Conservation (phyloP, 2,329 filamentous ascomycete genomes). For the Elsinoe ampelina region DNA sequence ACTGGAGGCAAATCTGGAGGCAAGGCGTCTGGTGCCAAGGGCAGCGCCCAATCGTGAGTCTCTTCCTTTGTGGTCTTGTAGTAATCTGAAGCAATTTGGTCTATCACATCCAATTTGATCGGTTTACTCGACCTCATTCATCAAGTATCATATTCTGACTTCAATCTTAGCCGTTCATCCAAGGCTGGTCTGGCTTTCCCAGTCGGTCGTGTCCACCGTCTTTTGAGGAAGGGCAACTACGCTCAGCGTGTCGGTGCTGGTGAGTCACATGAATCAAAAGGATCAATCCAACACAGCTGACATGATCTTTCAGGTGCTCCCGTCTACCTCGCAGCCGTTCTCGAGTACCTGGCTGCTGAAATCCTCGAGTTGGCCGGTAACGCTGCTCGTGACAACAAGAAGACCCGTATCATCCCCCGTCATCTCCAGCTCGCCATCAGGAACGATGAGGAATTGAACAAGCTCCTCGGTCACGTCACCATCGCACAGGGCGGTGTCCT, state of each 20-base stretch:
- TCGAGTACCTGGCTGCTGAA: slow-evolving; percentile 97
- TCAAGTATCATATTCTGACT: slow-evolving; percentile 33
- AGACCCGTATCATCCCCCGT: slow-evolving; percentile 99
- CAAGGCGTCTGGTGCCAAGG: slow-evolving; percentile 97
- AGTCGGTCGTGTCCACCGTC: slow-evolving; percentile 98
- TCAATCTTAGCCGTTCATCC: slow-evolving; percentile 70
- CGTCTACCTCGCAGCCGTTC: slow-evolving; percentile 92
- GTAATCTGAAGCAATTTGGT: slow-evolving; percentile 17
- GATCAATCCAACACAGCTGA: slow-evolving; percentile 19
- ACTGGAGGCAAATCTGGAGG: slow-evolving; percentile 99
- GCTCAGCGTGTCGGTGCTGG: slow-evolving; percentile 98
- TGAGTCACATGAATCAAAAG: slow-evolving; percentile 30
- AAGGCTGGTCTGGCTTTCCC: slow-evolving; percentile 99
- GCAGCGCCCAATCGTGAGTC: slow-evolving; percentile 92
- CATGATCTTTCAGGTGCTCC: slow-evolving; percentile 54
- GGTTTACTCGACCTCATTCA: background rate
- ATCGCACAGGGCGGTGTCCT: slow-evolving; percentile 96
- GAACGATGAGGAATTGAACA: slow-evolving; percentile 99
- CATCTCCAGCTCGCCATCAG: slow-evolving; percentile 98
- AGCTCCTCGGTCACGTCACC: slow-evolving; percentile 90
- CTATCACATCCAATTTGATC: slow-evolving; percentile 17
- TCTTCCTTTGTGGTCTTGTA: slow-evolving; percentile 17
- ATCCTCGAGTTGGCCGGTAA: slow-evolving; percentile 98
- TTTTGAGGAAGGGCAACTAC: slow-evolving; percentile 98
- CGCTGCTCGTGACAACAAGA: slow-evolving; percentile 99